Conservation (phyloP, 768 basidiomycete genomes). For the Leucocoprinus birnbaumii region DNA sequence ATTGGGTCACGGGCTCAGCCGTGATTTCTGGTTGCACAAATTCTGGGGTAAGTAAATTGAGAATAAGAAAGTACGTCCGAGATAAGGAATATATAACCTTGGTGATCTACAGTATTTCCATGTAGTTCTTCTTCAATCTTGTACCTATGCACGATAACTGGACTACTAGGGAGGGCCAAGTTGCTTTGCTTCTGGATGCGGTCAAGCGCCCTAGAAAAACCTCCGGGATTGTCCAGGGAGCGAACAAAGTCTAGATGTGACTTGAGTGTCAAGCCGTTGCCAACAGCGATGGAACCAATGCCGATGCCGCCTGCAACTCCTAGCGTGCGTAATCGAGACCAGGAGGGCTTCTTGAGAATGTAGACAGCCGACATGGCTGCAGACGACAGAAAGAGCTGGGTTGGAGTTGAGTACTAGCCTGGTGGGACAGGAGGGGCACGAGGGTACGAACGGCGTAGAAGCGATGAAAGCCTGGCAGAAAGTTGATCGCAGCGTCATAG, state of each 20-base stretch:
- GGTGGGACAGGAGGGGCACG: background rate
- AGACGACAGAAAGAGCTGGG: background rate
- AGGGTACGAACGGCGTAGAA: conserved; percentile 32
- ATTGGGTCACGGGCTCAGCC: background rate
- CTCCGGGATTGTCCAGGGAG: conserved; percentile 35
- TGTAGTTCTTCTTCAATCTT: conserved; percentile 13
- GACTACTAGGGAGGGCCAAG: conserved; percentile 20
- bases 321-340: conserved; percentile 6
- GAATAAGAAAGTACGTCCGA: background rate
- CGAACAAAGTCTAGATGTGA: conserved; percentile 35
- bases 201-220: conserved; percentile 36
- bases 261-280: conserved; percentile 23
- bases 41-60: background rate
- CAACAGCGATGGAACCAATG: conserved; percentile 28
- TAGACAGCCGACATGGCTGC: conserved; percentile 9
- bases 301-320: conserved; percentile 14
- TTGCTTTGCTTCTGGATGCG: conserved; percentile 45
- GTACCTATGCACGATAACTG: conserved; percentile 25
- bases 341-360: conserved; percentile 3
- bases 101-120: conserved; percentile 11
- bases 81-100: conserved; percentile 3
- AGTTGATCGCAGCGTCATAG: conserved; percentile 51
- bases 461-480: conserved; percentile 46
- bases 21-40: background rate
- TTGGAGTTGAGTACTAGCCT: background rate